A percentile compares a stretch with the other conserved stretches of the same genome.
These are phyloP conservation scores for Yamadazyma triangularis DNA, from an alignment of 1,139 yeast genomes.

Conservation along the genomic window DNA sequence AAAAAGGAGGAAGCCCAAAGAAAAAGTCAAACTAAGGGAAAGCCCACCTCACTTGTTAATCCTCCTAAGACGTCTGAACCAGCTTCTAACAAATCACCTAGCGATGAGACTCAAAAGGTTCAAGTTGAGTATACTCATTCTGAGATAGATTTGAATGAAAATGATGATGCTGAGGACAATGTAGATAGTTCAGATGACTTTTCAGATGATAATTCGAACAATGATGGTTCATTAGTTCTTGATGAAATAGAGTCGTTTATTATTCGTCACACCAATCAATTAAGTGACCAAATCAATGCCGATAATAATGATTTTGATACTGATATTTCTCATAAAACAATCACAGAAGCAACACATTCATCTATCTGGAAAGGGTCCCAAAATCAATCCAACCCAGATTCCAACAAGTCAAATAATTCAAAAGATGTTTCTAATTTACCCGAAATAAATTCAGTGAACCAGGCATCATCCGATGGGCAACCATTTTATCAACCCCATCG, in stretches of 20 bases:
- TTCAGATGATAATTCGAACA: conserved; percentile 4
- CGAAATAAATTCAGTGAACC: too few relatives aligned
- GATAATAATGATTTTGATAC: conserved; percentile 3
- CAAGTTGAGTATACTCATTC: neutral
- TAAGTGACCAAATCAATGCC: conserved; percentile 11
- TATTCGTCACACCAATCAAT: conserved; percentile 21
- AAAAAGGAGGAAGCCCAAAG: neutral
- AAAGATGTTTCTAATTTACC: too few relatives aligned
- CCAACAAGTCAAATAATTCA: too few relatives aligned
- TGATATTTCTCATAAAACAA: conserved; percentile 3
- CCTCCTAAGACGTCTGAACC: neutral
- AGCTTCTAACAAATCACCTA: neutral
- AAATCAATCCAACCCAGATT: too few relatives aligned
- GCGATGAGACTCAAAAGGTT: neutral
- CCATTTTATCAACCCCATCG: too few relatives aligned
- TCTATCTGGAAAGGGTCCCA: conserved; percentile 4
- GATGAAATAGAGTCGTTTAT: conserved; percentile 31
- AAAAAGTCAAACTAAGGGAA: neutral
- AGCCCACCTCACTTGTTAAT: neutral
- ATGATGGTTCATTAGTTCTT: conserved; percentile 16
- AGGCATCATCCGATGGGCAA: too few relatives aligned
- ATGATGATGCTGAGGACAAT: conserved; percentile 5
- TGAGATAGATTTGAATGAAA: conserved; percentile 2
- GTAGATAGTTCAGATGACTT: too few relatives aligned
- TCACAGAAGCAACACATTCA: conserved; percentile 1